These are phyloP conservation scores for Desmodesmus armatus DNA, from an alignment of 139 green algal genomes.

Conservation along the genomic window DNA sequence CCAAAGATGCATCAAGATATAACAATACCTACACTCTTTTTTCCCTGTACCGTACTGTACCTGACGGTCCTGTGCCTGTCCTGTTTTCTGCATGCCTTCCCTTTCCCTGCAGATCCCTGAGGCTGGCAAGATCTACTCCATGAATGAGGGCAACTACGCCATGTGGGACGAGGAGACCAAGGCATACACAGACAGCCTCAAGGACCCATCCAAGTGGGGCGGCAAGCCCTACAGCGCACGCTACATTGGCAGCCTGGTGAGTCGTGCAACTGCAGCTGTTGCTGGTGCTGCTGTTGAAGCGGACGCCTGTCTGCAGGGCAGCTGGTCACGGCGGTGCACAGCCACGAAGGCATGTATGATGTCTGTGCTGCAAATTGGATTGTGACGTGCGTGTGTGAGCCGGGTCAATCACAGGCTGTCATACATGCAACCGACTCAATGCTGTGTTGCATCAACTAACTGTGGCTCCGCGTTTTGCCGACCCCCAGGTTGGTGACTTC, in stretches of 20 bases:
- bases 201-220: constrained; percentile 77
- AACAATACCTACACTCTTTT: no score
- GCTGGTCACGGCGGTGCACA: no score
- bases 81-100: not conserved
- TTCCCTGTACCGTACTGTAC: no score
- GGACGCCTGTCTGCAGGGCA: no score
- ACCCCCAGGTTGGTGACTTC: constrained; percentile 91
- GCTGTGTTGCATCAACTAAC: not conserved
- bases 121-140: constrained; percentile 97
- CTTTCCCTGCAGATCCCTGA: constrained; percentile 72
- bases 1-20: no score
- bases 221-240: constrained; percentile 96
- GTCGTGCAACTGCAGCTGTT: constrained; percentile 41
- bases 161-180: constrained; percentile 82
- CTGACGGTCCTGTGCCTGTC: not conserved
- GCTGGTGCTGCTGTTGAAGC: no score
- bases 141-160: constrained; percentile 99
- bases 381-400: not conserved
- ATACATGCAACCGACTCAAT: not conserved
- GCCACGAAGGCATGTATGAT: not conserved
- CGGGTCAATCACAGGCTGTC: not conserved
- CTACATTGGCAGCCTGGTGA: constrained; percentile 95
- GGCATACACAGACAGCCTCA: constrained; percentile 90
- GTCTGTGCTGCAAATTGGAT: not conserved
- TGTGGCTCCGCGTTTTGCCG: not conserved